Evolutionary conservation across 345 rosid species (phyloP).

Genomic region (Populus euphratica): DNA sequence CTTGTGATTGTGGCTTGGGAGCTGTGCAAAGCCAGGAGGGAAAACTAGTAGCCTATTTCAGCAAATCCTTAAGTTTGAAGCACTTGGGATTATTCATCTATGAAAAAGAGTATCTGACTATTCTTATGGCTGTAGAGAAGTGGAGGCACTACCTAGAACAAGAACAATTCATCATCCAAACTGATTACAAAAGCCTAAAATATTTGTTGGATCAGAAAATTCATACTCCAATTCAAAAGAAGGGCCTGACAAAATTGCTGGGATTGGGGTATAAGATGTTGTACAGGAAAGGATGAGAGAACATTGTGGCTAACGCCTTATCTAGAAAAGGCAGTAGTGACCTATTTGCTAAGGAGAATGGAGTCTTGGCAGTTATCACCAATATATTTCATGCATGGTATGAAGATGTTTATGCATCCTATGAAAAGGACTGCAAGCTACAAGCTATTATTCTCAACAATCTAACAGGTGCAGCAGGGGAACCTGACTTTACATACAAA

Average conservation of each 20-base stretch:
- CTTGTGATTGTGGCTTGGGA: background rate
- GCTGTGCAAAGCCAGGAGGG: background rate
- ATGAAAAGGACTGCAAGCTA: too few relatives aligned
- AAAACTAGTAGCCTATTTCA: background rate
- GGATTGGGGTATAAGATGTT: background rate
- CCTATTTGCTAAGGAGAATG: too few relatives aligned
- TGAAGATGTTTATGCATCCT: too few relatives aligned
- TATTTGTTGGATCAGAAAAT: background rate
- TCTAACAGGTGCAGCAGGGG: fast-evolving
- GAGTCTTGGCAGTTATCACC: too few relatives aligned
- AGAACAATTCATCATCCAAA: background rate
- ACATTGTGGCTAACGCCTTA: background rate
- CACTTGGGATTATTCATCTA: background rate
- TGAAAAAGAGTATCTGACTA: slow-evolving; percentile 1
- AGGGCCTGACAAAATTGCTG: background rate
- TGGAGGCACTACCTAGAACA: background rate
- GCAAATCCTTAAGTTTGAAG: background rate
- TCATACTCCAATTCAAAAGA: background rate
- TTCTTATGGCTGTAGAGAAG: background rate
- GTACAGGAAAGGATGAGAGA: background rate
- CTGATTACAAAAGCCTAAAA: background rate
- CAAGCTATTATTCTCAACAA: too few relatives aligned
- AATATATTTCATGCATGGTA: too few relatives aligned
- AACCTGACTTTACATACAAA: too few relatives aligned
- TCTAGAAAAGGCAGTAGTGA: too few relatives aligned